Conservation (phyloP, 2,329 filamentous ascomycete genomes). For the Arthrobotrys megalospora region DNA sequence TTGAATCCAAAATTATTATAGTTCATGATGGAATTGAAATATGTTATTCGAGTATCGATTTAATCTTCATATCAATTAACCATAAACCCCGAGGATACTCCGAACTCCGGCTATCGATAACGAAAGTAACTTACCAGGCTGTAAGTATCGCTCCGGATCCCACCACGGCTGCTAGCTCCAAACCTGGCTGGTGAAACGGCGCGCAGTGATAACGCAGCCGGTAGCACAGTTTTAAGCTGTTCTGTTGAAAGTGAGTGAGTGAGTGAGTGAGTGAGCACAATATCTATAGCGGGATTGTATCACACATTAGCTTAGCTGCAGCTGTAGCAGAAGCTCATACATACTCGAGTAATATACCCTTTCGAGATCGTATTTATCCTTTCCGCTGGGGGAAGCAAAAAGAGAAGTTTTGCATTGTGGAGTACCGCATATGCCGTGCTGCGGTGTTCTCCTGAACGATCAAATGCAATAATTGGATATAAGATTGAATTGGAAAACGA, state of each 20-base stretch:
- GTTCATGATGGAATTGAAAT: not conserved
- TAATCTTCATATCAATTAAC: too few relatives aligned
- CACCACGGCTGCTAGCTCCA: conserved; percentile 19
- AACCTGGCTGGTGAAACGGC: conserved; percentile 41
- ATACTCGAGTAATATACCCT: too few relatives aligned
- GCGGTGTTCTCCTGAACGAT: too few relatives aligned
- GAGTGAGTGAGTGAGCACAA: too few relatives aligned
- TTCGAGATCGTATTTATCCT: too few relatives aligned
- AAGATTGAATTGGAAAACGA: too few relatives aligned
- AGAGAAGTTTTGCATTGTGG: too few relatives aligned
- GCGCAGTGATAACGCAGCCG: conserved; percentile 50
- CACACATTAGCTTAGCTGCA: conserved; percentile 1
- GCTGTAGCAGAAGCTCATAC: not conserved
- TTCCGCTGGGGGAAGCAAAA: too few relatives aligned
- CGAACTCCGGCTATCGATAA: conserved; percentile 17
- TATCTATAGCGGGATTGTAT: not conserved
- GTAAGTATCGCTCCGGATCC: too few relatives aligned
- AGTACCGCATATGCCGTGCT: too few relatives aligned
- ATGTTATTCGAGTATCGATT: not conserved
- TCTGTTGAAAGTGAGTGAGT: not conserved
- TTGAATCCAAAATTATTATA: too few relatives aligned
- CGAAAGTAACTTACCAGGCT: not conserved
- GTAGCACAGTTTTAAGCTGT: conserved; percentile 28
- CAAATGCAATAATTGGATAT: too few relatives aligned
- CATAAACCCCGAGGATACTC: not conserved